Conservation (phyloP, 495 filamentous ascomycete species). For the Glarea lozoyensis region DNA sequence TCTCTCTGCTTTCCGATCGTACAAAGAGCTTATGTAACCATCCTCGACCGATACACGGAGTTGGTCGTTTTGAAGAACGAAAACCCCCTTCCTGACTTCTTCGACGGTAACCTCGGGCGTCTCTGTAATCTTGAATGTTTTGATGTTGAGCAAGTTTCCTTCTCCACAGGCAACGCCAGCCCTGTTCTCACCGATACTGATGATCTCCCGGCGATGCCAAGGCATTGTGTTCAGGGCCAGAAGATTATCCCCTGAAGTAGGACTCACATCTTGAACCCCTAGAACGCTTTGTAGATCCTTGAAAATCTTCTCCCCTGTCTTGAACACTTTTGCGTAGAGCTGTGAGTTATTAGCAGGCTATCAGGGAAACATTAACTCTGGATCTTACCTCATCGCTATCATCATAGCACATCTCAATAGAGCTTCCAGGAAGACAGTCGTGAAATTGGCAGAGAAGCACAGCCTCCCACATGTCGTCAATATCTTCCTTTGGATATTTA, state of each 20-base stretch:
- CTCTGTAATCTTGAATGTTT: conserved; percentile 35
- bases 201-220: conserved; percentile 68
- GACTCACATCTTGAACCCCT: conserved; percentile 39
- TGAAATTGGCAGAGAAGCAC: conserved; percentile 90
- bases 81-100: conserved; percentile 59
- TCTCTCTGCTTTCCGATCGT: conserved; percentile 58
- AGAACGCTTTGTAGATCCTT: conserved; percentile 58
- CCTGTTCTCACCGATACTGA: conserved; percentile 43
- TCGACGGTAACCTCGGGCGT: conserved; percentile 48
- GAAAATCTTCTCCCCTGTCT: conserved; percentile 62
- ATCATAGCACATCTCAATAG: conserved; percentile 94
- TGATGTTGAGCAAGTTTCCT: conserved; percentile 39
- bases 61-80: conserved; percentile 67
- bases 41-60: conserved; percentile 60
- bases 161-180: conserved; percentile 39
- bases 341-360: conserved; percentile 20
- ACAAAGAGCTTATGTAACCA: conserved; percentile 74
- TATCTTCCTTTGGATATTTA: conserved; percentile 81
- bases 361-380: conserved; percentile 7
- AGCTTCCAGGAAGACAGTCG: conserved; percentile 90
- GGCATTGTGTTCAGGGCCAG: conserved; percentile 72
- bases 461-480: conserved; percentile 91
- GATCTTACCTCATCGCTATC: conserved; percentile 60
- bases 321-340: conserved; percentile 77
- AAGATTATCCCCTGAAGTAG: conserved; percentile 26